phyloP scores from a whole-genome alignment of 2,329 filamentous ascomycete species.

The Onygenales sp. region DNA sequence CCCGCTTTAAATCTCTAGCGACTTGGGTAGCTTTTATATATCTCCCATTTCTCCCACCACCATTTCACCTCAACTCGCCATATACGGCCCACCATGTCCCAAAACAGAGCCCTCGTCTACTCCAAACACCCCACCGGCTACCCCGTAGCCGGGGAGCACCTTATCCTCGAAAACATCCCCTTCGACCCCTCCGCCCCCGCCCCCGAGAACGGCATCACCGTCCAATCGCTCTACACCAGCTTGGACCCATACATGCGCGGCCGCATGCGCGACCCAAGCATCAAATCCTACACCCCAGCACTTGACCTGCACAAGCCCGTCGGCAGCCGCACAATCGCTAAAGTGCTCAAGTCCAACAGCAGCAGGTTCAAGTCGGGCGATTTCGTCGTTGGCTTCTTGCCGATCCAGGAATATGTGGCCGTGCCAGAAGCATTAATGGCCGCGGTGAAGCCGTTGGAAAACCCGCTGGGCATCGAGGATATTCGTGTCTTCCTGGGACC shows the following conservation, averaged over 20 bases:
- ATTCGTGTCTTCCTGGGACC: constrained; percentile 59
- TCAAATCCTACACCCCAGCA: constrained; percentile 59
- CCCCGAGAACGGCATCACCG: constrained; percentile 55
- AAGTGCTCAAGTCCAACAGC: constrained; percentile 61
- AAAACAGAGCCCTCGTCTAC: constrained; percentile 70
- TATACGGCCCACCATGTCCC: constrained; percentile 5
- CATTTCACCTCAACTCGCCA: neutral
- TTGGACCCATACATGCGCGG: constrained; percentile 81
- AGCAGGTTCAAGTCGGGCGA: constrained; percentile 58
- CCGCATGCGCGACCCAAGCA: constrained; percentile 57
- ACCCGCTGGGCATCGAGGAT: constrained; percentile 46
- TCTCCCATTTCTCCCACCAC: neutral
- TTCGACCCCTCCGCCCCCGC: constrained; percentile 53
- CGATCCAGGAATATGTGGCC: constrained; percentile 60
- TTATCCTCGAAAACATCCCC: constrained; percentile 55
- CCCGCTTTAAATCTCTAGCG: too few relatives aligned
- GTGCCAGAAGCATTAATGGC: constrained; percentile 39
- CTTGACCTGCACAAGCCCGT: constrained; percentile 57
- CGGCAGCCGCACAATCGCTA: constrained; percentile 53
- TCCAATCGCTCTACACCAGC: constrained; percentile 63
- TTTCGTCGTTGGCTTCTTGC: constrained; percentile 48
- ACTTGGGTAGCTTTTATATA: neutral
- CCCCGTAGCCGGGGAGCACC: constrained; percentile 61
- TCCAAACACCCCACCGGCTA: constrained; percentile 56
- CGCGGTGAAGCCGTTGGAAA: constrained; percentile 42